phyloP scores from a whole-genome alignment of 2,329 filamentous ascomycete species.

The Sporothrix curviconia region DNA sequence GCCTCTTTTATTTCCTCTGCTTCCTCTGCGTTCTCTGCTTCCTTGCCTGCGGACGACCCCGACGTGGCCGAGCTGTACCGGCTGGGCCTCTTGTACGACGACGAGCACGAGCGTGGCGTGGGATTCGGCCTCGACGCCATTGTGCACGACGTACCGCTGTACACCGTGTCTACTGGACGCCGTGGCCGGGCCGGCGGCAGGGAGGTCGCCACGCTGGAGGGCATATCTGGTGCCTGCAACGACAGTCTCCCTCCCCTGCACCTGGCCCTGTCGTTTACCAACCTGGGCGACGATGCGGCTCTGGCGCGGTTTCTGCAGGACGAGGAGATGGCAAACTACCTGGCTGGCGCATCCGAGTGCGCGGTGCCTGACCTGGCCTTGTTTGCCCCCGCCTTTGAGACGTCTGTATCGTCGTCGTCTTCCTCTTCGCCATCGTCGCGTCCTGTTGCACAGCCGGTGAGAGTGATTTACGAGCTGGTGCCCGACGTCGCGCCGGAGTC shows the following conservation, averaged over 20 bases:
- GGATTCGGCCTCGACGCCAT: constrained; percentile 37
- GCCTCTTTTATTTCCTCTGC: no score
- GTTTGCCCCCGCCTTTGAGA: not conserved
- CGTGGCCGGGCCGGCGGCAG: constrained; percentile 27
- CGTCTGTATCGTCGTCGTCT: not conserved
- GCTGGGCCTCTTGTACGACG: constrained; percentile 40
- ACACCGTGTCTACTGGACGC: constrained; percentile 27
- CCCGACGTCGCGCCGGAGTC: constrained; percentile 21
- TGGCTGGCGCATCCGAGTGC: not conserved
- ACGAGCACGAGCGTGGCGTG: constrained; percentile 30
- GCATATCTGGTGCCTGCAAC: not conserved
- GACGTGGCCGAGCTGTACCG: constrained; percentile 37
- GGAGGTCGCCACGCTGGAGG: not conserved
- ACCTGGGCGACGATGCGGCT: constrained; percentile 34
- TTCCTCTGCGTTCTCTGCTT: no score
- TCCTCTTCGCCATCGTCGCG: not conserved
- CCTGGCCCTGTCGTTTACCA: constrained; percentile 38
- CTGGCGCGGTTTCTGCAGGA: constrained; percentile 32
- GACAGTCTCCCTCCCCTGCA: constrained; percentile 22
- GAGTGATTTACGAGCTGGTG: constrained; percentile 33
- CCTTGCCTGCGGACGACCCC: constrained; percentile 21
- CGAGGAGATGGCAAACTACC: constrained; percentile 11
- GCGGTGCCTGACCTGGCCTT: no score
- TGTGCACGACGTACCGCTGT: constrained; percentile 32
- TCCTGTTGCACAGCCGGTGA: constrained; percentile 23